These are phyloP conservation scores for Agrocybe pediades DNA, from an alignment of 768 basidiomycete genomes.

Conservation along the genomic window DNA sequence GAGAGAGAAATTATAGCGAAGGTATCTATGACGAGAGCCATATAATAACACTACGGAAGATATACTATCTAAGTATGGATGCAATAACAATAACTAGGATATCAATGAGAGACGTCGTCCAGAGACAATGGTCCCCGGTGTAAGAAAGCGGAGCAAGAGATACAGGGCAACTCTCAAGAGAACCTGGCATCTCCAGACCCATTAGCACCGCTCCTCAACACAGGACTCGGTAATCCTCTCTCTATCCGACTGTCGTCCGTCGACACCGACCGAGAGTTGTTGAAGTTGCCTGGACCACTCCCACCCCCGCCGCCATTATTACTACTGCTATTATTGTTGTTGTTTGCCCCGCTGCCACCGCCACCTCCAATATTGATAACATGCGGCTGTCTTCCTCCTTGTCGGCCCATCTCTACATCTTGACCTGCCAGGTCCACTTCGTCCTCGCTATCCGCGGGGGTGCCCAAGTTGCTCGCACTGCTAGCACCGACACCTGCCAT, in stretches of 20 bases:
- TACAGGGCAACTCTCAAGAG: neutral
- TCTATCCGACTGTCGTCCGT: slow-evolving; percentile 50
- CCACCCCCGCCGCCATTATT: slow-evolving; percentile 7
- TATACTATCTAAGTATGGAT: neutral
- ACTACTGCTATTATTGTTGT: slow-evolving; percentile 5
- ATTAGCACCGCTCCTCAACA: slow-evolving; percentile 48
- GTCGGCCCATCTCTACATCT: slow-evolving; percentile 44
- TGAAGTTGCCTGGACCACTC: slow-evolving; percentile 12
- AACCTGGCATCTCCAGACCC: slow-evolving; percentile 15
- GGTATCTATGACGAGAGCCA: too few species aligned
- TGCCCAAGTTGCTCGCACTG: slow-evolving; percentile 29
- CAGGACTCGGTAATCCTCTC: slow-evolving; percentile 65
- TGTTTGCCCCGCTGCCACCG: slow-evolving; percentile 15
- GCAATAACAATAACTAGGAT: too few species aligned
- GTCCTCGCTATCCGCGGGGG: slow-evolving; percentile 43
- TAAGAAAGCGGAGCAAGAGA: neutral
- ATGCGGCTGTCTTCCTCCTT: neutral
- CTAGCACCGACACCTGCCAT: slow-evolving; percentile 20
- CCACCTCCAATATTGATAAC: neutral
- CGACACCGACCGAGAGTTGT: slow-evolving; percentile 16
- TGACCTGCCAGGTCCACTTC: slow-evolving; percentile 36
- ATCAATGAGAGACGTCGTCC: too few species aligned
- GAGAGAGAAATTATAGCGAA: too few species aligned
- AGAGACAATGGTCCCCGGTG: too few species aligned
- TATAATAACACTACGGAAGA: neutral